A percentile compares a stretch with the other conserved stretches of the same genome.
Conservation (phyloP, 306 rosid genomes). For the Spatholobus suberectus region DNA sequence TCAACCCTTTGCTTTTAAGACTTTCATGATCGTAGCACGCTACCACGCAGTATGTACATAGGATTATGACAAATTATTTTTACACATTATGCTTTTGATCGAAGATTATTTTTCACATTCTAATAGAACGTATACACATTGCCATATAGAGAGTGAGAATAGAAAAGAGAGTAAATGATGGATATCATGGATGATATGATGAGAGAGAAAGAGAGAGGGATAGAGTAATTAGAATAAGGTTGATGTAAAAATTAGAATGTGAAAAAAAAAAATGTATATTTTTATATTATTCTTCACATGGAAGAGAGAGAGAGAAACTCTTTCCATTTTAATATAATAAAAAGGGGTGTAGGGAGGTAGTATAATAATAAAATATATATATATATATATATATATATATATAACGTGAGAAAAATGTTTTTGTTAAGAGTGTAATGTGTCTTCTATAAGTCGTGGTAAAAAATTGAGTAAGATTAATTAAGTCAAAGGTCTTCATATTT, state of each 20-base stretch:
- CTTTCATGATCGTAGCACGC: background rate
- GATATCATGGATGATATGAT: too few species aligned
- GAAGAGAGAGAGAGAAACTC: background rate
- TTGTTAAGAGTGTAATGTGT: background rate
- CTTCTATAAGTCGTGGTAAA: background rate
- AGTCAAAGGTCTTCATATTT: background rate
- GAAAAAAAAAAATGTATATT: background rate
- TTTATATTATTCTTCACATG: background rate
- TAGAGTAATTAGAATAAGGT: too few species aligned
- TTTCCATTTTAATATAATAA: background rate
- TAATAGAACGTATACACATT: background rate
- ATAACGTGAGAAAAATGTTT: background rate
- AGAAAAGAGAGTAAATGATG: too few species aligned
- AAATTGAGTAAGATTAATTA: background rate
- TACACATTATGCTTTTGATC: too few species aligned
- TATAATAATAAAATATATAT: too few species aligned
- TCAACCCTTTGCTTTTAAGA: background rate
- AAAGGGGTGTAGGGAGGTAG: background rate
- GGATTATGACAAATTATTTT: too few species aligned
- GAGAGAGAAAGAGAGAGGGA: too few species aligned
- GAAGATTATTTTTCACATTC: background rate
- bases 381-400: too few species aligned
- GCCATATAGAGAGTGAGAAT: background rate
- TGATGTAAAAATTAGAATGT: background rate
- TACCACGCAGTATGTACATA: too few species aligned